Percentiles rank a stretch among this genome's conserved stretches.
Conservation (phyloP, 164 flowering plant genomes). For the Aristolochia fimbriata region DNA sequence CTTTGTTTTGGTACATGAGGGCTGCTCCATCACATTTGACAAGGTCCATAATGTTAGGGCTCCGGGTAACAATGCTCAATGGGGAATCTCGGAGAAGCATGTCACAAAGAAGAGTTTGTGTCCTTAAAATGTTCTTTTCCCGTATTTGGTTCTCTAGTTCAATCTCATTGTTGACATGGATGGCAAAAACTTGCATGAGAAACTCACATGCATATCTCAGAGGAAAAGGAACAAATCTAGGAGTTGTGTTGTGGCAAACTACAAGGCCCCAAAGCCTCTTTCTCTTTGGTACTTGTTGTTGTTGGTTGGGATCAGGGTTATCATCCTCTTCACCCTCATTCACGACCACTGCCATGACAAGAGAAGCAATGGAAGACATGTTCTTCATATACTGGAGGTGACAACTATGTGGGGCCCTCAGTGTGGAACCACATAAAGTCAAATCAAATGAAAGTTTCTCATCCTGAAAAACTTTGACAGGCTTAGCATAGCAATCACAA, state of each 20-base stretch:
- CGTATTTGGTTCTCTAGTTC: conserved; percentile 72
- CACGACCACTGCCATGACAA: conserved; percentile 85
- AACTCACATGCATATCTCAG: conserved; percentile 95
- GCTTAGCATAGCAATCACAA: conserved; percentile 68
- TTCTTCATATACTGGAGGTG: conserved; percentile 88
- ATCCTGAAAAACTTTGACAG: conserved; percentile 69
- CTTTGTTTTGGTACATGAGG: conserved; percentile 53
- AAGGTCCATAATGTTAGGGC: conserved; percentile 84
- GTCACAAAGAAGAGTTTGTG: conserved; percentile 90
- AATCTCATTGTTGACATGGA: conserved; percentile 79
- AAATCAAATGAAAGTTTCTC: conserved; percentile 66
- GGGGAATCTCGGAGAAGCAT: conserved; percentile 93
- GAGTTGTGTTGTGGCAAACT: conserved; percentile 82
- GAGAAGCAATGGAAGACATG: conserved; percentile 81
- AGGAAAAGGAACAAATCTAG: conserved; percentile 96
- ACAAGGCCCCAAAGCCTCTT: conserved; percentile 96
- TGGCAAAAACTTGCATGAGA: conserved; percentile 89
- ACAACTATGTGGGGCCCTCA: conserved; percentile 85
- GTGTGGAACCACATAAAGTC: conserved; percentile 84
- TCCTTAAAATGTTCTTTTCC: conserved; percentile 81
- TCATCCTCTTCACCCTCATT: conserved; percentile 66
- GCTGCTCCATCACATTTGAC: conserved; percentile 95
- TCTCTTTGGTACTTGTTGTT: conserved; percentile 33
- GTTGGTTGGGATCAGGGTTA: conserved; percentile 23
- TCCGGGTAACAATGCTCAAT: conserved; percentile 76